A percentile compares a stretch with the other conserved stretches of the same genome.
These are phyloP conservation scores for Trametes cinnabarina DNA, from an alignment of 768 basidiomycete species.

Conservation along the genomic window DNA sequence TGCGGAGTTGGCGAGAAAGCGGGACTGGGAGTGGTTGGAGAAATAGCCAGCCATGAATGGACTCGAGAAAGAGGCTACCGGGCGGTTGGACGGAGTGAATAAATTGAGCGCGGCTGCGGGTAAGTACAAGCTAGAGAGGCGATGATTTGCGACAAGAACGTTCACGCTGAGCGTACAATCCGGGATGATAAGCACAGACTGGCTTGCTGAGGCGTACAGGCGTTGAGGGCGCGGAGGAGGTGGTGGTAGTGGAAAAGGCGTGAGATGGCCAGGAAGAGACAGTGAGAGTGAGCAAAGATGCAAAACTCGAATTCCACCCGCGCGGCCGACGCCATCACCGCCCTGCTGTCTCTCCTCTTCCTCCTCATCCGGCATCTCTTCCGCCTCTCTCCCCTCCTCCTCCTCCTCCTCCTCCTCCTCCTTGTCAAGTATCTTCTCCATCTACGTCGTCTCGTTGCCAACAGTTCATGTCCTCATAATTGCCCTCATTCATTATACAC, in stretches of 20 bases:
- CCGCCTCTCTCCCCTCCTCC: conserved; percentile 6
- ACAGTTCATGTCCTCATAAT: conserved; percentile 17
- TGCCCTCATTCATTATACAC: not conserved
- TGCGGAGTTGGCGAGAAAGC: conserved; percentile 58
- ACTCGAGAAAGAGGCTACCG: not conserved
- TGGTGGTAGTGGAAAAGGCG: conserved; percentile 9
- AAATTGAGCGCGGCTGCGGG: not conserved
- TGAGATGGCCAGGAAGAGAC: conserved; percentile 9
- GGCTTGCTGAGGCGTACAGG: not conserved
- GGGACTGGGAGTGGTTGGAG: conserved; percentile 76
- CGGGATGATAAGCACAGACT: conserved; percentile 4
- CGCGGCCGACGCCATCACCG: conserved; percentile 1
- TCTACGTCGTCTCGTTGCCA: not conserved
- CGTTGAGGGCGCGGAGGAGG: not conserved
- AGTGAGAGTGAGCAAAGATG: conserved; percentile 9
- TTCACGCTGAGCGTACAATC: not conserved
- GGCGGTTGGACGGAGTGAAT: not conserved
- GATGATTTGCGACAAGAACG: not conserved
- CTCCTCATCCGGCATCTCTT: not conserved
- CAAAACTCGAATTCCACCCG: conserved; percentile 4
- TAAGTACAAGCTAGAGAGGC: not conserved
- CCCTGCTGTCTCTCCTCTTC: not conserved
- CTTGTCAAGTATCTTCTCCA: not conserved
- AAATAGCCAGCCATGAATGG: conserved; percentile 55
- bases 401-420: not conserved